Conservation (phyloP, 306 rosid genomes). For the Pyrus communis region DNA sequence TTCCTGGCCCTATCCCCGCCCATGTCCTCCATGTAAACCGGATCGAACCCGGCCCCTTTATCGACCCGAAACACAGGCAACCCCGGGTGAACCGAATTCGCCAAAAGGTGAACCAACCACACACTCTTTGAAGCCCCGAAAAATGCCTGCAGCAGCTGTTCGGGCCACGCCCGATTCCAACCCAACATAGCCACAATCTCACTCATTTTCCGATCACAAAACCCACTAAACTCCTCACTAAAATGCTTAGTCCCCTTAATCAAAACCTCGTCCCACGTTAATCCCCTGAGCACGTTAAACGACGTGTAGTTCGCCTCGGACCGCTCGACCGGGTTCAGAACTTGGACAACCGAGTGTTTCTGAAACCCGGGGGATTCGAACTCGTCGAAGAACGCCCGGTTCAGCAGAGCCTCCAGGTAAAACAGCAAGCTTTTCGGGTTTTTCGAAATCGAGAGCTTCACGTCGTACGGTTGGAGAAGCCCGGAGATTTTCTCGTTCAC, state of each 20-base stretch:
- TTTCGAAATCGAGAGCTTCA: constrained; percentile 44
- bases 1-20: constrained; percentile 51
- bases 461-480: constrained; percentile 70
- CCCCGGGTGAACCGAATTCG: constrained; percentile 72
- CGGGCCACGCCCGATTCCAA: constrained; percentile 98
- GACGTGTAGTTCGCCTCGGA: constrained; percentile 51
- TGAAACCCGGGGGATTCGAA: constrained; percentile 73
- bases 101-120: constrained; percentile 82
- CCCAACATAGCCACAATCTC: constrained; percentile 81
- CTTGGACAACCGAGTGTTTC: constrained; percentile 32
- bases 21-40: constrained; percentile 89
- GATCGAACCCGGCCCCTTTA: constrained; percentile 43
- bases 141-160: constrained; percentile 78
- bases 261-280: constrained; percentile 90
- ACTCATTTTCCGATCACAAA: constrained; percentile 94
- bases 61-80: constrained; percentile 69
- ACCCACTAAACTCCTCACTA: constrained; percentile 86
- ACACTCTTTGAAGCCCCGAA: constrained; percentile 81
- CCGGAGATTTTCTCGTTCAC: constrained; percentile 53
- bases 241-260: constrained; percentile 86
- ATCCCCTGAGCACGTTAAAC: constrained; percentile 38
- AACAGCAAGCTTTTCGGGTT: constrained; percentile 54
- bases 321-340: constrained; percentile 57
- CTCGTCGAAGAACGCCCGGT: constrained; percentile 69
- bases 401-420: constrained; percentile 67